Conservation (phyloP, 208 protist genomes). For the Wallacemonas sp. region DNA sequence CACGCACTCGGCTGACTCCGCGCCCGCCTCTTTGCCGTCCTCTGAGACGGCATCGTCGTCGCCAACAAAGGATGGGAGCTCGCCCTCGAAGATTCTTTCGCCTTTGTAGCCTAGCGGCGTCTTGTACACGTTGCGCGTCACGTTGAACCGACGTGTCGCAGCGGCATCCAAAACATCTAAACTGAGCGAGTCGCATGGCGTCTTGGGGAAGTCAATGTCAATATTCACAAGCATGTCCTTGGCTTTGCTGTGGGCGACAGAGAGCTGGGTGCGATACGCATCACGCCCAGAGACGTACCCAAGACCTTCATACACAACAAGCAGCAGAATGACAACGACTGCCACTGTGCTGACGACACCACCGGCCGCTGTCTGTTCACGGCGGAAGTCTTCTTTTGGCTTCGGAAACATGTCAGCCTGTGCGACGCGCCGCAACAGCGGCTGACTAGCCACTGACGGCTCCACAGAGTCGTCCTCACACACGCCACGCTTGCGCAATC, state of each 20-base stretch:
- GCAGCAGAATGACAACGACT: constrained; percentile 35
- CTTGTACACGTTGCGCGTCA: constrained; percentile 62
- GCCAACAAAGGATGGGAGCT: constrained; percentile 1
- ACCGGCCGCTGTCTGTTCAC: constrained; percentile 51
- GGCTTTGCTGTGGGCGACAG: constrained; percentile 46
- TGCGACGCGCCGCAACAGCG: constrained; percentile 35
- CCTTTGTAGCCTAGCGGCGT: constrained; percentile 33
- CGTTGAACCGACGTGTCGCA: constrained; percentile 52
- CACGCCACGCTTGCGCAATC: neutral
- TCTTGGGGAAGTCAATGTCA: constrained; percentile 72
- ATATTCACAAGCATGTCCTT: constrained; percentile 71
- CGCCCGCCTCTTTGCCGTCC: neutral
- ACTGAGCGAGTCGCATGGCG: constrained; percentile 67
- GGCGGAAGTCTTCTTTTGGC: constrained; percentile 61
- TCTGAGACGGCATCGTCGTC: neutral
- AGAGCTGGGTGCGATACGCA: constrained; percentile 63
- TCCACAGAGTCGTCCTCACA: neutral
- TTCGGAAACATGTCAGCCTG: constrained; percentile 65
- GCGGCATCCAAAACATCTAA: constrained; percentile 71
- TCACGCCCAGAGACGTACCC: constrained; percentile 52
- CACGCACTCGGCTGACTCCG: constrained; percentile 25
- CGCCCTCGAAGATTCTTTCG: constrained; percentile 29
- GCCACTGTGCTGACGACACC: constrained; percentile 50
- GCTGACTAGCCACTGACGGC: neutral
- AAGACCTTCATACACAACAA: constrained; percentile 56